Percentiles rank a stretch among this genome's conserved stretches.
Evolutionary conservation across 2,329 filamentous ascomycete species (phyloP).

Genomic region (Colletotrichum sansevieriae): DNA sequence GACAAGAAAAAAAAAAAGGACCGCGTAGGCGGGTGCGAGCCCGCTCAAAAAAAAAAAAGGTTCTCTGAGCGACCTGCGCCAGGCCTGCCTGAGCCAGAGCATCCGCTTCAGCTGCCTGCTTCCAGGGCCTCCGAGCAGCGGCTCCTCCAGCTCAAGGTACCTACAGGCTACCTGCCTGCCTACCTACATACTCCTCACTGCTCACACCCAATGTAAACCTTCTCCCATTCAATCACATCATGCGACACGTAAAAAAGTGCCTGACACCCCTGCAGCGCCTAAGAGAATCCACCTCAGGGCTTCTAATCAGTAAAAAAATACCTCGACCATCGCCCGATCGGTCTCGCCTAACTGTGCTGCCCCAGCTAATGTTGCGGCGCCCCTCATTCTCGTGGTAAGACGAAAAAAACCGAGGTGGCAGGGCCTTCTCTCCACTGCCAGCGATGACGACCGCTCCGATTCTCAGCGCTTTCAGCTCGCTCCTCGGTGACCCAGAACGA

Average conservation of each 20-base stretch:
- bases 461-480: slow-evolving; percentile 14
- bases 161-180: too few relatives aligned
- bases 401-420: slow-evolving; percentile 2
- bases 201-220: slow-evolving; percentile 21
- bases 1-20: slow-evolving; percentile 47
- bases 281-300: slow-evolving; percentile 37
- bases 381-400: slow-evolving; percentile 26
- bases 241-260: slow-evolving; percentile 35
- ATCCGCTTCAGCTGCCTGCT: slow-evolving; percentile 7
- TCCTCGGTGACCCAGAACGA: background rate
- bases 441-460: background rate
- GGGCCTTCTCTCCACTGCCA: slow-evolving; percentile 5
- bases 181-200: background rate
- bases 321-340: slow-evolving; percentile 34
- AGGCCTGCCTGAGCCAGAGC: slow-evolving; percentile 11
- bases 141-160: background rate
- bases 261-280: slow-evolving; percentile 36
- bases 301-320: slow-evolving; percentile 35
- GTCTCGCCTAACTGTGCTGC: slow-evolving; percentile 20
- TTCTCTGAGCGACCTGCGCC: slow-evolving; percentile 2
- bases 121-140: slow-evolving; percentile 23
- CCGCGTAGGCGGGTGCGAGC: slow-evolving; percentile 49
- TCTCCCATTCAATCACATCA: slow-evolving; percentile 39
- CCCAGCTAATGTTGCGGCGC: slow-evolving; percentile 7
- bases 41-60: slow-evolving; percentile 17